Conservation (phyloP, 1,284 basidiomycete species). For the Somion occarium region DNA sequence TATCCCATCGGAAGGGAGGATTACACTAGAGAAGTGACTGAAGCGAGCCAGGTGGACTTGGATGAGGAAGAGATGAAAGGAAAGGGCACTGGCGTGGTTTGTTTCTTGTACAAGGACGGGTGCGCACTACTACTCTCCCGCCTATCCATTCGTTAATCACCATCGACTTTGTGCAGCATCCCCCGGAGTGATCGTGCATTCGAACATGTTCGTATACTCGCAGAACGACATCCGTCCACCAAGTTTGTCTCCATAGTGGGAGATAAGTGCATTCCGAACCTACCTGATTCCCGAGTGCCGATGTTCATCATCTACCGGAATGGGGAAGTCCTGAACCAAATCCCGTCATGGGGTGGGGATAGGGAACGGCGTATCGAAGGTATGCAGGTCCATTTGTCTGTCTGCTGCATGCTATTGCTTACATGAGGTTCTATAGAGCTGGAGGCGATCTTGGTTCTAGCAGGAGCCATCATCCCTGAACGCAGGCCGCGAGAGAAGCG, state of each 20-base stretch:
- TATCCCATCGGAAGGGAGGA: slow-evolving; percentile 91
- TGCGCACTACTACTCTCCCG: slow-evolving; percentile 22
- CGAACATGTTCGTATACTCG: slow-evolving; percentile 69
- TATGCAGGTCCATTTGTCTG: slow-evolving; percentile 26
- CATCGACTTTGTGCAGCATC: slow-evolving; percentile 55
- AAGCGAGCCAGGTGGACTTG: slow-evolving; percentile 69
- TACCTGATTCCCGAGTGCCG: slow-evolving; percentile 88
- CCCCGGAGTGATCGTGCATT: slow-evolving; percentile 76
- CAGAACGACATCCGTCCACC: slow-evolving; percentile 80
- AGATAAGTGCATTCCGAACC: slow-evolving; percentile 93
- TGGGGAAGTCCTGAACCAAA: slow-evolving; percentile 85
- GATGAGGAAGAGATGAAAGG: slow-evolving; percentile 63
- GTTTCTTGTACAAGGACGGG: slow-evolving; percentile 89
- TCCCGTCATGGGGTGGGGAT: slow-evolving; percentile 80
- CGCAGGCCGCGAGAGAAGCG: slow-evolving; percentile 24
- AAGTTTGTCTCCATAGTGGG: slow-evolving; percentile 97
- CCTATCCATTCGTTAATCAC: slow-evolving; percentile 4
- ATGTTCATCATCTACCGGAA: slow-evolving; percentile 92
- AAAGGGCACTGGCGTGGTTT: slow-evolving; percentile 81
- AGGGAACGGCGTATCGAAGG: slow-evolving; percentile 79
- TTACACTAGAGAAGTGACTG: slow-evolving; percentile 93
- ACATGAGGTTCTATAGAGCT: slow-evolving; percentile 46
- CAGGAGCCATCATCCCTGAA: slow-evolving; percentile 54
- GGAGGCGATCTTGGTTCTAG: slow-evolving; percentile 59
- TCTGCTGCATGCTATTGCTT: background rate